Conservation (phyloP, 148 eudicot genomes). For the Euryodendron excelsum region DNA sequence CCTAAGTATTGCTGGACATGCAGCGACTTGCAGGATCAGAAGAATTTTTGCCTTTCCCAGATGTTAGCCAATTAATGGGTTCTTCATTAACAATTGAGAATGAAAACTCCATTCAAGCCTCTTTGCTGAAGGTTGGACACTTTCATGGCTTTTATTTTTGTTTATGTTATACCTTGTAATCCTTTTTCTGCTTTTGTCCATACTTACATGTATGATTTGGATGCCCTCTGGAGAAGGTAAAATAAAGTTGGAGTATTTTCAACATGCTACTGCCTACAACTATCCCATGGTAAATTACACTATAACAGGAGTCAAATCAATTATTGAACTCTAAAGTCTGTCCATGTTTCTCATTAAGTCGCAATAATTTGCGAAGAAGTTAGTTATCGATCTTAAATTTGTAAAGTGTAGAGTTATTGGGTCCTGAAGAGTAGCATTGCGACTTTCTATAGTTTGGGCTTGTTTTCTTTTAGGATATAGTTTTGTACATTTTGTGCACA, state of each 20-base stretch:
- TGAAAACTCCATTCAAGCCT: conserved; percentile 42
- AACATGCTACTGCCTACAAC: not conserved
- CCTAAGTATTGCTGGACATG: conserved; percentile 26
- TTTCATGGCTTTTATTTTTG: not conserved
- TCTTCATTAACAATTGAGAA: conserved; percentile 43
- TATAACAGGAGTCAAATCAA: not conserved
- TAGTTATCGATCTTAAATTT: not conserved
- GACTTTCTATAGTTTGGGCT: not conserved
- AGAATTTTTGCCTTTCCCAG: conserved; percentile 62
- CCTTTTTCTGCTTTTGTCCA: not conserved
- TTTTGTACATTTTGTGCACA: not conserved
- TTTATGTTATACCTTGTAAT: not conserved
- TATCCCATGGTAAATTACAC: not conserved
- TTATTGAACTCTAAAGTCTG: not conserved
- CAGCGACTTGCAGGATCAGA: conserved; percentile 84
- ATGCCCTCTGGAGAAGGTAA: not conserved
- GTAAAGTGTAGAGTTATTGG: not conserved
- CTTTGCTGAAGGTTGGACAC: conserved; percentile 52
- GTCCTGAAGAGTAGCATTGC: not conserved
- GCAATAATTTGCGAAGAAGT: not conserved
- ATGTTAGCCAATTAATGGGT: conserved; percentile 33
- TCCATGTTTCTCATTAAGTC: not conserved
- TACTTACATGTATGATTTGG: not conserved
- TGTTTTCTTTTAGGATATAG: not conserved
- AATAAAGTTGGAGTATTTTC: not conserved